phyloP scores from a whole-genome alignment of 768 basidiomycete genomes.

The Pisolithus sp. region DNA sequence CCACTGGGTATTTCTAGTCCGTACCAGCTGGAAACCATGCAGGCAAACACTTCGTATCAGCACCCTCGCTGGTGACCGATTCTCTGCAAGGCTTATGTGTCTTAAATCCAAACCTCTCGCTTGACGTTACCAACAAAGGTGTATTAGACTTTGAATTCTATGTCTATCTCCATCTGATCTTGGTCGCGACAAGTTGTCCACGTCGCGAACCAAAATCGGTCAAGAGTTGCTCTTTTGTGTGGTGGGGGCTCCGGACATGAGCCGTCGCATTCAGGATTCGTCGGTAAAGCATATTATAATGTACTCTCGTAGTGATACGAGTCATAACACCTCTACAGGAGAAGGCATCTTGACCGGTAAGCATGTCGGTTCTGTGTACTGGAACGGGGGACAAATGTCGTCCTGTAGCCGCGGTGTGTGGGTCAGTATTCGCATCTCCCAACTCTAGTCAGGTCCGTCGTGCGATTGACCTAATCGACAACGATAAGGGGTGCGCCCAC shows the following conservation, averaged over 20 bases:
- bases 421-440: conserved; percentile 87
- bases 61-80: conserved; percentile 68
- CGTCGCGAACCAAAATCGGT: conserved; percentile 46
- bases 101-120: conserved; percentile 62
- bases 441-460: conserved; percentile 78
- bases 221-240: conserved; percentile 71
- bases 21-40: background rate
- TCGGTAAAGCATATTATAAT: conserved; percentile 46
- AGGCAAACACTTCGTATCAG: conserved; percentile 77
- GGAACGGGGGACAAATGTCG: background rate
- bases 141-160: background rate
- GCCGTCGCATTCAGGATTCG: conserved; percentile 83
- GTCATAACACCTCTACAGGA: conserved; percentile 34
- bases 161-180: background rate
- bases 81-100: conserved; percentile 68
- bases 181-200: conserved; percentile 49
- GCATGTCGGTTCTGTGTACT: background rate
- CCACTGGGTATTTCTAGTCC: background rate
- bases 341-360: conserved; percentile 72
- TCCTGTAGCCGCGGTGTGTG: conserved; percentile 68
- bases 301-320: background rate
- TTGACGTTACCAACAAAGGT: conserved; percentile 74
- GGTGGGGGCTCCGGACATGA: conserved; percentile 90
- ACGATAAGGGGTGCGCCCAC: conserved; percentile 55
- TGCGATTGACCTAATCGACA: conserved; percentile 71